Conservation (phyloP, 2,329 filamentous ascomycete genomes). For the Ophiostoma sp. region DNA sequence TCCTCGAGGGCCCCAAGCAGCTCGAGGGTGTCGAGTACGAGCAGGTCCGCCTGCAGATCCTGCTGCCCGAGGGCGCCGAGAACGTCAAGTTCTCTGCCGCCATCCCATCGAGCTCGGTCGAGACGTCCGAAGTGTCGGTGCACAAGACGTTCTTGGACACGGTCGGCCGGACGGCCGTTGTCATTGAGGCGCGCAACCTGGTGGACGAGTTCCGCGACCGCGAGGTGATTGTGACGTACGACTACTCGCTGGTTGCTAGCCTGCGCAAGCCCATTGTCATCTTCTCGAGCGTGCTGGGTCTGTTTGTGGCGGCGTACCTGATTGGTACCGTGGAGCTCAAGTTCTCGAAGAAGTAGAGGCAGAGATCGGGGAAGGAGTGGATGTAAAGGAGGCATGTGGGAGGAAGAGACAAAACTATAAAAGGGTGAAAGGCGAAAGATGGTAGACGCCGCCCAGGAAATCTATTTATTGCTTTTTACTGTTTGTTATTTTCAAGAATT, state of each 20-base stretch:
- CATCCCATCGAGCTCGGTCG: conserved; percentile 64
- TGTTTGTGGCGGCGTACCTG: conserved; percentile 74
- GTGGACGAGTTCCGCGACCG: conserved; percentile 87
- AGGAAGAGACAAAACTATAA: neutral
- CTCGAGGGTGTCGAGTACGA: conserved; percentile 84
- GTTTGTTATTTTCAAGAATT: neutral
- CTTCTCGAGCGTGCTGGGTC: conserved; percentile 68
- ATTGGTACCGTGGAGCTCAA: conserved; percentile 78
- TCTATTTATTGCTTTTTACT: neutral
- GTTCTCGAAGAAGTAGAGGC: conserved; percentile 51
- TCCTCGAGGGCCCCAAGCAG: conserved; percentile 88
- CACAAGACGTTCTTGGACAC: conserved; percentile 95
- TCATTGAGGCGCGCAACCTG: conserved; percentile 78
- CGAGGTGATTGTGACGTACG: conserved; percentile 82
- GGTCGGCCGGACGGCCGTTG: conserved; percentile 78
- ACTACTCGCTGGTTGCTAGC: conserved; percentile 71
- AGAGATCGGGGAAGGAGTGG: neutral
- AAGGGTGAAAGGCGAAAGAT: neutral
- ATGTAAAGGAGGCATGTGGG: no score
- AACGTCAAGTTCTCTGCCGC: conserved; percentile 76
- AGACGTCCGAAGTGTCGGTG: conserved; percentile 58
- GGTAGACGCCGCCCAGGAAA: neutral
- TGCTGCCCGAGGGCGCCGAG: conserved; percentile 87
- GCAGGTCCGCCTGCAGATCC: conserved; percentile 73
- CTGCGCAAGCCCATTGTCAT: conserved; percentile 86